Evolutionary conservation across 2,329 filamentous ascomycete species (phyloP).

Genomic region (Periconia sp.): DNA sequence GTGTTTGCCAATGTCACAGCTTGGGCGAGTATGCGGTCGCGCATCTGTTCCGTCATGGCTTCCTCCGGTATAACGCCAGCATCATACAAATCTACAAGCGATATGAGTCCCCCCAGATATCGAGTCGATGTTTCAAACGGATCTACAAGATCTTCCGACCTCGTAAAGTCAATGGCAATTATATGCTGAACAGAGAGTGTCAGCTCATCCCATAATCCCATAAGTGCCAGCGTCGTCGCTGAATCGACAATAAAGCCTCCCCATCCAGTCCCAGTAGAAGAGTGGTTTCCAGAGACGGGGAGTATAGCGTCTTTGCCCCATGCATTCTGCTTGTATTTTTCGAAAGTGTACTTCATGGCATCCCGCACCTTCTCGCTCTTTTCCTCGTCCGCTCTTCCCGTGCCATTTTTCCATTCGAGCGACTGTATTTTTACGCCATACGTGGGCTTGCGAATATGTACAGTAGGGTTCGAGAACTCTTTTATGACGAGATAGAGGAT

Average conservation of each 20-base stretch:
- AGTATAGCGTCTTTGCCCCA: slow-evolving; percentile 46
- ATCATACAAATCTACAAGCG: slow-evolving; percentile 46
- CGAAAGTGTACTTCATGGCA: slow-evolving; percentile 46
- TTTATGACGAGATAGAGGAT: slow-evolving; percentile 45
- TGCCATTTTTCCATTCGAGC: slow-evolving; percentile 36
- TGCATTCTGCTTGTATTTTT: slow-evolving; percentile 42
- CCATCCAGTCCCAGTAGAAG: slow-evolving; percentile 44
- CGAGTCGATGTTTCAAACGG: slow-evolving; percentile 47
- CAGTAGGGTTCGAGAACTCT: slow-evolving; percentile 36
- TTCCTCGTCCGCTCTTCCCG: slow-evolving; percentile 35
- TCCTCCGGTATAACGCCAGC: slow-evolving; percentile 41
- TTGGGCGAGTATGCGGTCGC: slow-evolving; percentile 39
- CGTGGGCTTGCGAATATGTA: slow-evolving; percentile 16
- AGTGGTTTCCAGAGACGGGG: slow-evolving; percentile 41
- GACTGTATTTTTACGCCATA: slow-evolving; percentile 37
- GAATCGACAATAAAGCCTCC: slow-evolving; percentile 48
- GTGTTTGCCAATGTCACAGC: slow-evolving; percentile 41
- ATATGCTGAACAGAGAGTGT: slow-evolving; percentile 42
- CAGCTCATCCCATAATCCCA: slow-evolving; percentile 49
- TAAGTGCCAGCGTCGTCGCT: slow-evolving; percentile 43
- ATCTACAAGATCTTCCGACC: slow-evolving; percentile 40
- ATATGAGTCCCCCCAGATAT: slow-evolving; percentile 45
- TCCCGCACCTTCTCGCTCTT: slow-evolving; percentile 38
- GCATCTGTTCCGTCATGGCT: slow-evolving; percentile 31
- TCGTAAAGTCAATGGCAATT: slow-evolving; percentile 40